These are phyloP conservation scores for Sisymbrium irio DNA, from an alignment of 345 rosid species.

Conservation along the genomic window DNA sequence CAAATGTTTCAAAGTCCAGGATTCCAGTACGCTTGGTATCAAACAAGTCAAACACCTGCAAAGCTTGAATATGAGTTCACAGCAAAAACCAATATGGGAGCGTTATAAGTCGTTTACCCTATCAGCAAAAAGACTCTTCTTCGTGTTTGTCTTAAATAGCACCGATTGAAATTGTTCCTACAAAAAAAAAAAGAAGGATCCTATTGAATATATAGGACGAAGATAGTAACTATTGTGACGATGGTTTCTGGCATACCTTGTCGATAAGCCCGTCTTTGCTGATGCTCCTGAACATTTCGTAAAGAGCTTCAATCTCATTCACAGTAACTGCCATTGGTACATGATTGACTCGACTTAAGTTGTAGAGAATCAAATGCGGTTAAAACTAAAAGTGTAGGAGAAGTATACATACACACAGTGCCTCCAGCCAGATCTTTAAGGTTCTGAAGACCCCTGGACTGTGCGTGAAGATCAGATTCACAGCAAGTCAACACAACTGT, in stretches of 20 bases:
- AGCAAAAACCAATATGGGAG: background rate
- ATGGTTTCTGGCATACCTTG: slow-evolving; percentile 46
- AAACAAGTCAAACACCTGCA: slow-evolving; percentile 83
- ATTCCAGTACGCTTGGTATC: slow-evolving; percentile 78
- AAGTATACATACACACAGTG: slow-evolving; percentile 63
- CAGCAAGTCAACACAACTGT: slow-evolving; percentile 50
- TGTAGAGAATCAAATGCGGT: background rate
- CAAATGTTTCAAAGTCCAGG: slow-evolving; percentile 78
- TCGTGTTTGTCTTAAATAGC: slow-evolving; percentile 51
- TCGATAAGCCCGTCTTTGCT: slow-evolving; percentile 77
- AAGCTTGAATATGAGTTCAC: background rate
- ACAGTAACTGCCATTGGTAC: slow-evolving; percentile 61
- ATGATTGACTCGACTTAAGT: background rate
- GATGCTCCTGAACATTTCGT: slow-evolving; percentile 79
- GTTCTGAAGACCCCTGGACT: slow-evolving; percentile 51
- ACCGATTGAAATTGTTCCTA: slow-evolving; percentile 67
- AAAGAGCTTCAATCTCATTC: slow-evolving; percentile 87
- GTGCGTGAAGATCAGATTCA: slow-evolving; percentile 47
- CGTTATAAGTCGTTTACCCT: slow-evolving; percentile 39
- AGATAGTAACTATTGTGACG: background rate
- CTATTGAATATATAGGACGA: background rate
- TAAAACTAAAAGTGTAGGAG: background rate
- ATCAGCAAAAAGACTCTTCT: slow-evolving; percentile 59
- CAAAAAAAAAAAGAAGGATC: slow-evolving; percentile 8
- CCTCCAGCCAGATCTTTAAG: slow-evolving; percentile 67